Evolutionary conservation across 1,139 yeast genomes (phyloP), one percentile per base, ranked within the genome.

Genomic region (Pichia sp.): DNA sequence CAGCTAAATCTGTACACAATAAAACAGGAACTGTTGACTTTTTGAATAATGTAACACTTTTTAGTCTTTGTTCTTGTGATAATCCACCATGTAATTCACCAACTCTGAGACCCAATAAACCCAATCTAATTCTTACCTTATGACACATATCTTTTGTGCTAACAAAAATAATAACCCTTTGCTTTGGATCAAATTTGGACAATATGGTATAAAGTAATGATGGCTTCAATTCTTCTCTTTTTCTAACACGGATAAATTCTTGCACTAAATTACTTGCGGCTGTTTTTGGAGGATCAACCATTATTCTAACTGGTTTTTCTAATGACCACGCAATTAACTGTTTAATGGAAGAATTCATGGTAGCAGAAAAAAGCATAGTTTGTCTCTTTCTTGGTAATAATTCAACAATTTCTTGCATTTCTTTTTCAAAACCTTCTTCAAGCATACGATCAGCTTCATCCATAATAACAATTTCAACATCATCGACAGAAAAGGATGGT

Each of bases 361-460:
- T 94, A 41, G 98, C 98, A 20, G 98, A 92, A 59, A 90, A 92
- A 57, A 92, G 70, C 67, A 94, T 69, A 0, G 97, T 90, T 67
- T 92, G 99, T 63, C 98, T 80, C 65, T 87, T 87, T 46, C 80
- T 76, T 32, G 99, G 98, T 56, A 94, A 74, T 48, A 90, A 71
- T 26, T 86, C 76, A 64, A 94, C 74, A 50, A 92, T 90, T 62
- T 92, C 98, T 9, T 89, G 83, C 57, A 92, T 71, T 67, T 92
- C 98, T 43, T 80, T 89, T 64, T 90, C 97, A 77, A 92, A 92
- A 58, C 98, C 98, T 67, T 92, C 98, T 63, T 92, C 99, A 56
- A 92, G 74, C 98, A 92, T 92, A 70, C 99, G 80, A 72, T 94
- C 99, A 47, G 98, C 99, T 70, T 89, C 97, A 70, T 94, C 98